Evolutionary conservation across 768 basidiomycete species (phyloP), one percentile per base, ranked within the genome.

Genomic region (Boletus sp.): DNA sequence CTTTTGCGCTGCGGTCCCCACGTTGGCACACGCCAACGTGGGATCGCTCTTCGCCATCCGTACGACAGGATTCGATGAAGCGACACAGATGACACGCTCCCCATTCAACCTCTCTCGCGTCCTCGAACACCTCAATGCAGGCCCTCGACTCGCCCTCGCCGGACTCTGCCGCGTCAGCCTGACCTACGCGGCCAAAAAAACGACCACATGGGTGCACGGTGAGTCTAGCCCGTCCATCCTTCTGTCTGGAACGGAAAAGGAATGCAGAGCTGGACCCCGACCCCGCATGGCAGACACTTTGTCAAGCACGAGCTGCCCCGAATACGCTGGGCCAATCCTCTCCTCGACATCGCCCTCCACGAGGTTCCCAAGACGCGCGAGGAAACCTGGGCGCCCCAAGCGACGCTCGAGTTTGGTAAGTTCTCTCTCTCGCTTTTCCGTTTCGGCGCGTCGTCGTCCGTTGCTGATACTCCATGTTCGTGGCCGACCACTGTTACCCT

Each of bases 171-270:
- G 73, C 11, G 67, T 90, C 32, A 81, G 75, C 56, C 73, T 90
- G 35, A 81, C 82, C 1, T 77, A 80, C 47, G 87, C 86, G 2
- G 75, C 76, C 33, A 76, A 76, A 76, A 76, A 63, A 87, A 89
- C 64, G 85, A 88, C 69, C 86, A 90, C 68, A 88, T 85, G 66
- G 88, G 87, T 60, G 87, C 87, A 28, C 79, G 87, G 90, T 90
- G 54, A 62, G 82, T 33, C 68, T 6, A 10, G 9, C 37, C 24
- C 24, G 24, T 24, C 24, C 24, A 3, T 24, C 24, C 24, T 24
- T 24, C 24, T 24, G 24, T 24, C 24, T 24, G 24, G 24, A 24
- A 24, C 3, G 24, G 24, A 24, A 3, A 24, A 1, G 24, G 24
- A 24, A 24, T 24, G 1, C 2, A 24, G 24, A 24, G 3, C 24